Base-by-base conservation (phyloP, 75 land plant species). In the Pinus taeda region DNA sequence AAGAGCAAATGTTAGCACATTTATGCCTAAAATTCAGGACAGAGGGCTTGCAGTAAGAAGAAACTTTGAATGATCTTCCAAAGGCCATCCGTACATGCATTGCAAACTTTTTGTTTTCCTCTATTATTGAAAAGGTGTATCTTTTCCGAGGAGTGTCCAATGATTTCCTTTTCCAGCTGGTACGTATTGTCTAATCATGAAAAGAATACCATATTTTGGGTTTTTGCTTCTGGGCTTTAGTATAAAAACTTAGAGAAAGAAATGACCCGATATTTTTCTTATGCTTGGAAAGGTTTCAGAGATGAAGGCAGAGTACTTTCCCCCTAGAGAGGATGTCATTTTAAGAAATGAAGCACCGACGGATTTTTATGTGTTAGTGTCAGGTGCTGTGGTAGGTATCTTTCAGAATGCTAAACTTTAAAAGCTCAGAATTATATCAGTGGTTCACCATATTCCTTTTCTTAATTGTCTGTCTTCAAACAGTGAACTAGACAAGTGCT, bases 301-400 rank as follows among this genome's bases (percentile, higher is more conserved):
- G 77, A 90, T 90, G 91, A 90, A 82, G 79, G 90, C 85, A 36
- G 91, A 90, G 74, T 90, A 87, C 62, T 87, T 80, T 58, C 89
- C 90, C 55, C 33, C 33, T 30, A 30, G 33, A 30, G 91, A 87
- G 57, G 91, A 90, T 65, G 80, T 90, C 75, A 90, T 84, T 66
- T 76, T 86, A 60, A 77, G 81, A 42, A 92, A 92, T 77, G 94
- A 92, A 75, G 88, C 90, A 59, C 94, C 94, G 7, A 83, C 94
- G 49, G 90, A 81, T 37, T 88, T 92, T 59, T 92, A 92, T 78
- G 82, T 92, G 11, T 58, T 92, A 21, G 85, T 90, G 6, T 76
- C 84, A 21, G 92, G 94, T 45, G 61, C 80, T 67, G 83, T 81
- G 88, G 94, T 90, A 80, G 71, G 78, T 66, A 24, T 18, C 22